Conservation (phyloP, 805 yeast genomes). For the Saturnispora saitoi region DNA sequence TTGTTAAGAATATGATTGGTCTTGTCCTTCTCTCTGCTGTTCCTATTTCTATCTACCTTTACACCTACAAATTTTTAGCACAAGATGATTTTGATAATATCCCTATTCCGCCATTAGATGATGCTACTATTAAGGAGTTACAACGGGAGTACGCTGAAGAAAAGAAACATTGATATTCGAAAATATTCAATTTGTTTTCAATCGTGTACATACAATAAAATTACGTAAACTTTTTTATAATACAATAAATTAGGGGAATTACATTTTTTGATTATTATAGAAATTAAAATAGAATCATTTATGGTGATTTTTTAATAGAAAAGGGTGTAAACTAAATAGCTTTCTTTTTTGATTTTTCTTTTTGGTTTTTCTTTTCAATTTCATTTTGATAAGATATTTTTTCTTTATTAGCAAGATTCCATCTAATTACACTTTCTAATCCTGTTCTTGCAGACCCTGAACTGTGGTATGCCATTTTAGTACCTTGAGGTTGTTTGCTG, state of each 20-base stretch:
- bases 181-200: background rate
- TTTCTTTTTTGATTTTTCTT: background rate
- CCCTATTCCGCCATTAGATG: slow-evolving; percentile 88
- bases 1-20: slow-evolving; percentile 63
- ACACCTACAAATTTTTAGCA: slow-evolving; percentile 58
- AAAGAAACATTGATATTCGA: slow-evolving; percentile 16
- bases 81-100: slow-evolving; percentile 83
- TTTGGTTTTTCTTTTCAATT: slow-evolving; percentile 1
- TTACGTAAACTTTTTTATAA: background rate
- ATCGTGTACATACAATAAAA: background rate
- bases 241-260: background rate
- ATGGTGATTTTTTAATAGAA: too few species aligned
- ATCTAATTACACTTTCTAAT: slow-evolving; percentile 8
- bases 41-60: slow-evolving; percentile 57
- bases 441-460: slow-evolving; percentile 4
- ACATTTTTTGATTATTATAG: background rate
- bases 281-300: too few species aligned
- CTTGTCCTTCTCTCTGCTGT: slow-evolving; percentile 53
- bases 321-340: background rate
- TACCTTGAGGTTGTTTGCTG: slow-evolving; percentile 9
- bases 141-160: slow-evolving; percentile 60
- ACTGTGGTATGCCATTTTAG: slow-evolving; percentile 6
- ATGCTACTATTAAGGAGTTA: slow-evolving; percentile 63
- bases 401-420: slow-evolving; percentile 8
- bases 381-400: slow-evolving; percentile 8